These are phyloP conservation scores for Solanum infundibuliforme DNA, from an alignment of 257 asterid genomes.

Conservation along the genomic window DNA sequence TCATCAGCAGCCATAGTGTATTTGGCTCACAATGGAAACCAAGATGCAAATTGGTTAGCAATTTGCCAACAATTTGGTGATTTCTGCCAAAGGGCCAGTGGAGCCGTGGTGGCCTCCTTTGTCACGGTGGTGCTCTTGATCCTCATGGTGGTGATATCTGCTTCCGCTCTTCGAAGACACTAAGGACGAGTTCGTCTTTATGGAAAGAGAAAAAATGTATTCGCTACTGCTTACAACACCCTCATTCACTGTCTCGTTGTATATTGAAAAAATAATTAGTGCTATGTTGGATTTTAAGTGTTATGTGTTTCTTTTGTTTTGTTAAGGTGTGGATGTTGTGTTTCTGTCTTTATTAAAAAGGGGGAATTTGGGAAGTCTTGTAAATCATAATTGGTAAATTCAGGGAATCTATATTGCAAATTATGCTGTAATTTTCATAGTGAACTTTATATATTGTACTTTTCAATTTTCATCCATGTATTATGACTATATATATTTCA, in stretches of 20 bases:
- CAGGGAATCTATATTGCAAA: background rate
- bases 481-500: background rate
- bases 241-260: background rate
- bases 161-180: constrained; percentile 37
- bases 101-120: constrained; percentile 47
- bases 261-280: background rate
- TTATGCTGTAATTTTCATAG: background rate
- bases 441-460: background rate
- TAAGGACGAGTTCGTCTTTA: background rate
- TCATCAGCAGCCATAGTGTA: constrained; percentile 66
- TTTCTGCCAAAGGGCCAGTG: constrained; percentile 46
- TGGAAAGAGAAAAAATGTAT: background rate
- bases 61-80: constrained; percentile 51
- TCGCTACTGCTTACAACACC: background rate
- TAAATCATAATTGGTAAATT: background rate
- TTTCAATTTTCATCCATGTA: background rate
- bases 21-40: constrained; percentile 58
- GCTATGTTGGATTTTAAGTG: background rate
- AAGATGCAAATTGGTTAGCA: constrained; percentile 54
- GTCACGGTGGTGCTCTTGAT: constrained; percentile 28
- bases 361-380: background rate
- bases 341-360: background rate
- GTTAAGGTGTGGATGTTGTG: background rate
- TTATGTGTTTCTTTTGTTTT: background rate
- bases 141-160: constrained; percentile 38